Percentiles rank a stretch among this genome's conserved stretches.
phyloP scores from a whole-genome alignment of 371 early-diverging fungal species.

The Homolaphlyctis polyrhiza region DNA sequence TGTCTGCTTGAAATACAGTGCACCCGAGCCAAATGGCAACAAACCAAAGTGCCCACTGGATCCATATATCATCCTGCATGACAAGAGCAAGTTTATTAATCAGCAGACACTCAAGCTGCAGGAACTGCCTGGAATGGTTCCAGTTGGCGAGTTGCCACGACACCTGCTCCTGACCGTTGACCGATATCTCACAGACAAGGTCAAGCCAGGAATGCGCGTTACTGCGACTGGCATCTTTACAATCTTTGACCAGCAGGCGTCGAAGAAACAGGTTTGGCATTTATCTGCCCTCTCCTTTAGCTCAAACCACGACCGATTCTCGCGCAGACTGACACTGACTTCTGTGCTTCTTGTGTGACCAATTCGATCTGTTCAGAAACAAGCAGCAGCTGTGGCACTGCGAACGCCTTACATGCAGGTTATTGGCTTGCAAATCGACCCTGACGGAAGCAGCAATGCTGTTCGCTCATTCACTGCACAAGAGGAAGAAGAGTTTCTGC shows the following conservation, averaged over 20 bases:
- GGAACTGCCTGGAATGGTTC: constrained; percentile 97
- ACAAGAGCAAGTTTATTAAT: constrained; percentile 96
- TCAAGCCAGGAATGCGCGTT: constrained; percentile 93
- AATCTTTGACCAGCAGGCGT: constrained; percentile 62
- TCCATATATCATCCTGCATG: constrained; percentile 93
- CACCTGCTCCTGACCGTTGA: constrained; percentile 91
- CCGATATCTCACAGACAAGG: constrained; percentile 82
- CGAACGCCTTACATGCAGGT: constrained; percentile 91
- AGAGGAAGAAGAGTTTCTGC: constrained; percentile 88
- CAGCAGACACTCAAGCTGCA: constrained; percentile 98
- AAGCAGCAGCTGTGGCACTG: constrained; percentile 74
- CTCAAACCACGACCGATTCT: not conserved
- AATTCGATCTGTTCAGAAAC: constrained; percentile 6
- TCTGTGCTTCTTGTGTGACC: not conserved
- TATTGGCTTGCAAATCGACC: constrained; percentile 83
- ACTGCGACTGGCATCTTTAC: constrained; percentile 95
- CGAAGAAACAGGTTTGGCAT: constrained; percentile 11
- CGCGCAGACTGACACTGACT: not conserved
- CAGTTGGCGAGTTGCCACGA: constrained; percentile 98
- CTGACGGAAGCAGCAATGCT: constrained; percentile 57
- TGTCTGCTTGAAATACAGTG: no score
- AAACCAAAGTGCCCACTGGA: constrained; percentile 79
- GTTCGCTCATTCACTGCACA: constrained; percentile 77
- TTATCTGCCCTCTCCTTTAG: not conserved
- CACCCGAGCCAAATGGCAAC: constrained; percentile 13